Conservation (phyloP, 2,329 filamentous ascomycete species). For the Alternaria sp. region DNA sequence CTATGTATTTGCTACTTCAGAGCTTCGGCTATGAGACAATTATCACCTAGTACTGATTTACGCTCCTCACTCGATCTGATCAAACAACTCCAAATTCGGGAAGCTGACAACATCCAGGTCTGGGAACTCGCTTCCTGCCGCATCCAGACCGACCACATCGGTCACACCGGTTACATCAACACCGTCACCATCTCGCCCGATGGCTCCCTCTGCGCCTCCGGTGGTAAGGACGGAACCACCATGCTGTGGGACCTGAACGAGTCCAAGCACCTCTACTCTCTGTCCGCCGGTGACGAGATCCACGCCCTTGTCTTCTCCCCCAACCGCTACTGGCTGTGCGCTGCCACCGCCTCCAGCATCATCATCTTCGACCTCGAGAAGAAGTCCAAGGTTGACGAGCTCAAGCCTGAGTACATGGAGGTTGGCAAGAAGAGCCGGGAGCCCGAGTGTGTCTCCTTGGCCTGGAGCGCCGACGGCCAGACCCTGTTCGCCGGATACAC, state of each 20-base stretch:
- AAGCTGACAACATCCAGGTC: conserved; percentile 67
- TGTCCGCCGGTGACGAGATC: conserved; percentile 99
- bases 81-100: neutral
- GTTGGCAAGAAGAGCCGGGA: conserved; percentile 99
- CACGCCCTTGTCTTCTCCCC: conserved; percentile 99
- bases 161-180: conserved; percentile 99
- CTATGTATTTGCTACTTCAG: conserved; percentile 99
- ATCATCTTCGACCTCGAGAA: conserved; percentile 99
- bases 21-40: conserved; percentile 99
- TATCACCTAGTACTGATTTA: conserved; percentile 85
- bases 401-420: conserved; percentile 96
- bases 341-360: conserved; percentile 95
- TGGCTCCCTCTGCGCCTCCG: conserved; percentile 97
- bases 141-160: conserved; percentile 99
- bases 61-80: neutral
- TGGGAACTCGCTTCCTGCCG: conserved; percentile 99
- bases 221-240: conserved; percentile 99
- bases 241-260: conserved; percentile 99
- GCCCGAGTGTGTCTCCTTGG: conserved; percentile 96
- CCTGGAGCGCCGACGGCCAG: conserved; percentile 98
- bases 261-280: conserved; percentile 99
- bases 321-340: conserved; percentile 99
- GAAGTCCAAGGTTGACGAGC: conserved; percentile 99
- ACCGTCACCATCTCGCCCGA: conserved; percentile 99
- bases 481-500: conserved; percentile 99